These are phyloP conservation scores for Auxenochlorella pyrenoidosa DNA, from an alignment of 139 green algal species.

Conservation along the genomic window DNA sequence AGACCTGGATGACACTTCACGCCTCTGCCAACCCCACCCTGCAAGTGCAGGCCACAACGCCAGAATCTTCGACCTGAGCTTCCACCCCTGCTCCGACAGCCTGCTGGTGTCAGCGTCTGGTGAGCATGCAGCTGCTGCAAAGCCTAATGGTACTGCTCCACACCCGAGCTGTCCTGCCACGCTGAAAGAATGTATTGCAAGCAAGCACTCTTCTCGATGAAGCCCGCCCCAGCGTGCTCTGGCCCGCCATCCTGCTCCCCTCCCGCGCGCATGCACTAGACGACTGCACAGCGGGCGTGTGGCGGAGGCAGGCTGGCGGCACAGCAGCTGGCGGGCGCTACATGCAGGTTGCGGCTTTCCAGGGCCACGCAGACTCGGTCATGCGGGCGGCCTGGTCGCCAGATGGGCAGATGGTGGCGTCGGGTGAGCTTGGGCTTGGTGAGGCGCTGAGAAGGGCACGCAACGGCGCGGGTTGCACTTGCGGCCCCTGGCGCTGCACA, in stretches of 20 bases:
- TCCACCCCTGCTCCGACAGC: conserved; percentile 7
- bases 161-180: background rate
- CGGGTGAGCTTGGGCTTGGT: background rate
- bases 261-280: background rate
- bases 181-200: background rate
- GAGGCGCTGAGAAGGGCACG: too few relatives aligned
- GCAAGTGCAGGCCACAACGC: conserved; percentile 5
- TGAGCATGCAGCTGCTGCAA: background rate
- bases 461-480: too few relatives aligned
- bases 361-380: conserved; percentile 13
- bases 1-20: too few relatives aligned
- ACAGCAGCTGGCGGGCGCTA: background rate
- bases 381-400: conserved; percentile 25
- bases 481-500: too few relatives aligned
- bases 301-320: conserved; percentile 3
- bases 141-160: too few relatives aligned
- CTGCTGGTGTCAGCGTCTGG: conserved; percentile 21
- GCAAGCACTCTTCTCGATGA: too few relatives aligned
- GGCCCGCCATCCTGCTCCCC: background rate
- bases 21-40: too few relatives aligned
- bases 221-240: too few relatives aligned
- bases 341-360: conserved; percentile 18
- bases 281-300: conserved; percentile 24
- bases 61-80: conserved; percentile 20
- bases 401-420: conserved; percentile 15